Evolutionary conservation across 352 stramenopile genomes (phyloP), one percentile per base, ranked within the genome.

Genomic region (Peronospora tabacina): DNA sequence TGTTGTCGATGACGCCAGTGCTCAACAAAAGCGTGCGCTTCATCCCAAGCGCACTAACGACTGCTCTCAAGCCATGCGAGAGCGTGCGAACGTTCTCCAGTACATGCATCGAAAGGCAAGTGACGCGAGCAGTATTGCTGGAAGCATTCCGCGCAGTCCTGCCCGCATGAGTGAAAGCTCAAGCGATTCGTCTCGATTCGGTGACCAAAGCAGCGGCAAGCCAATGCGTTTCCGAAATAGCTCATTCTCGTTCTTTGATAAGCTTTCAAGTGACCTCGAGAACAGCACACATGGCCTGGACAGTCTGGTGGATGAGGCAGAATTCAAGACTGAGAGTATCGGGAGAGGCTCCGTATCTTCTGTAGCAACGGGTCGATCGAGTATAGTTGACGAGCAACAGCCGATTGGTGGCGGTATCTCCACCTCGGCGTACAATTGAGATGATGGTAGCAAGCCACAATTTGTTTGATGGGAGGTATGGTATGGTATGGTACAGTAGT

Each of bases 181-280:
- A 17, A 89, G 74, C 29, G 78, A 86, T 39, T 87, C 76, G 24
- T 82, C 69, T 39, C 61, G 71, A 38, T 65, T 71, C 17, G 55
- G 46, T 5, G 78, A 89, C 16, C 64, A 73, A 15, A 58, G 69
- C 15, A 82, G 72, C 16, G 58, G 47, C 38, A 79, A 69, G 52
- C 68, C 66, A 13, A 45, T 48, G 46, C 52, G 36, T 19, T 77
- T 56, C 54, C 75, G 78, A 24, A 90, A 86, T 52, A 77, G 82
- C 48, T 93, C 82, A 35, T 93, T 93, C 40, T 90, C 80, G 26
- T 93, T 93, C 49, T 90, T 93, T 35, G 82, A 90, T 45, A 87
- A 89, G 51, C 70, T 93, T 22, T 87, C 82, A 29, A 77, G 66
- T 28, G 82, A 93, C 42, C 39, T 87, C 7, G 77, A 87, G 30